Conservation (phyloP, 2,329 filamentous ascomycete species). For the Sarocladium brachiariae region DNA sequence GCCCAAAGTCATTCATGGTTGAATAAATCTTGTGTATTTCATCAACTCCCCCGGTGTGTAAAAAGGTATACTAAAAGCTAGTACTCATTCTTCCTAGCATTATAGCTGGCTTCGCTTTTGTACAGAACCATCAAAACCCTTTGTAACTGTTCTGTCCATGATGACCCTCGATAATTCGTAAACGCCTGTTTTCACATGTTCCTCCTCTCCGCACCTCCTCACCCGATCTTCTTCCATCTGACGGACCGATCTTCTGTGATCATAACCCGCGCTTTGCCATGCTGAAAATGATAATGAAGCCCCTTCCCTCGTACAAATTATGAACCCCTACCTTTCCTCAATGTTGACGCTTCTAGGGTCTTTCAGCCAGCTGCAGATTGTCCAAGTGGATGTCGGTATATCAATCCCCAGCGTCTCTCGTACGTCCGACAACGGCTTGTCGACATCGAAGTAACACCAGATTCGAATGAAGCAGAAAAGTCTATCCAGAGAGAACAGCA, state of each 20-base stretch:
- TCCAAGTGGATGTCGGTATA: not conserved
- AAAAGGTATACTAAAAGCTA: not conserved
- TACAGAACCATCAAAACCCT: not conserved
- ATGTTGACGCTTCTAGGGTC: not conserved
- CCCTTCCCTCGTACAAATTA: not conserved
- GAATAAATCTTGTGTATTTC: not conserved
- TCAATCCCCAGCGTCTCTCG: not conserved
- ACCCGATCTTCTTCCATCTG: not conserved
- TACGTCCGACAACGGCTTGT: not conserved
- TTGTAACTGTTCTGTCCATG: not conserved
- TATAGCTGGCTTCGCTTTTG: not conserved
- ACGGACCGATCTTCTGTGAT: not conserved
- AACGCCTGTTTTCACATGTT: not conserved
- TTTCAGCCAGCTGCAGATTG: not conserved
- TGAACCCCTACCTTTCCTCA: not conserved
- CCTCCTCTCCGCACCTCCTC: not conserved
- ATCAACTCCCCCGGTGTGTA: not conserved
- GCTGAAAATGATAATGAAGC: constrained; percentile 4
- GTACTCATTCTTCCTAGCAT: not conserved
- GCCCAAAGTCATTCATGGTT: too few species aligned
- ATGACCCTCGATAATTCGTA: not conserved
- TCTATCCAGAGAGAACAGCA: not conserved
- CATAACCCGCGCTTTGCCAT: constrained; percentile 4
- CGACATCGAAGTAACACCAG: not conserved
- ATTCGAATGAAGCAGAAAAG: not conserved